These are phyloP conservation scores for Lipomyces kockii DNA, from an alignment of 805 yeast species.

Conservation along the genomic window DNA sequence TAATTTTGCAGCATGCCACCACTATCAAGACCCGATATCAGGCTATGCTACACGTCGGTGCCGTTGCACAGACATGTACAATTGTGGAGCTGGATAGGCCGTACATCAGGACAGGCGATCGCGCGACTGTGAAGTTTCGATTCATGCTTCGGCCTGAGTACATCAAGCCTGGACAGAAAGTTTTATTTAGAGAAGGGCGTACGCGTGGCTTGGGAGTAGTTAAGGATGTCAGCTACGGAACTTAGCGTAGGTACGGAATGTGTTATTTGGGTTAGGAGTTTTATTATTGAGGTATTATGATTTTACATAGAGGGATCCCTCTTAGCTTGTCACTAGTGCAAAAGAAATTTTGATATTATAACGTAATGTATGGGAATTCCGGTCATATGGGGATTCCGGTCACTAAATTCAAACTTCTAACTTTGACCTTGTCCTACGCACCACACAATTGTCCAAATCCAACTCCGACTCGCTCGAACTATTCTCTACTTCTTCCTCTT, in stretches of 20 bases:
- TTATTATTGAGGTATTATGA: not conserved
- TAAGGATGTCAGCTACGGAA: slow-evolving; percentile 28
- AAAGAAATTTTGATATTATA: no score
- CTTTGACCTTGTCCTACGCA: no score
- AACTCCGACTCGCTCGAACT: no score
- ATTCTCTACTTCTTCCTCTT: no score
- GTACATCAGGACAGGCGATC: slow-evolving; percentile 36
- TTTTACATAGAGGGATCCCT: not conserved
- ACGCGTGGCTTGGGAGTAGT: slow-evolving; percentile 38
- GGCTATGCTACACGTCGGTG: slow-evolving; percentile 38
- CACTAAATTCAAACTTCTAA: no score
- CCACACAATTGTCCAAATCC: no score
- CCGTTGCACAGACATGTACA: slow-evolving; percentile 35
- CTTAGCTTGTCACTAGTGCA: not conserved
- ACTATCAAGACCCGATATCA: slow-evolving; percentile 35
- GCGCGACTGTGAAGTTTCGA: slow-evolving; percentile 34
- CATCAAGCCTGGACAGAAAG: slow-evolving; percentile 33
- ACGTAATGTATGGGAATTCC: no score
- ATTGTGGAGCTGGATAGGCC: slow-evolving; percentile 35
- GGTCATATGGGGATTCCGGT: no score
- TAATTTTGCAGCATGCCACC: slow-evolving; percentile 37
- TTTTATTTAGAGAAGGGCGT: slow-evolving; percentile 36
- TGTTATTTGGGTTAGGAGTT: not conserved
- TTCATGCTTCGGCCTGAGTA: slow-evolving; percentile 35
- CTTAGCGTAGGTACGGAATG: not conserved